Evolutionary conservation across 2,329 filamentous ascomycete genomes (phyloP).

Genomic region (Purpureocillium takamizusanense): DNA sequence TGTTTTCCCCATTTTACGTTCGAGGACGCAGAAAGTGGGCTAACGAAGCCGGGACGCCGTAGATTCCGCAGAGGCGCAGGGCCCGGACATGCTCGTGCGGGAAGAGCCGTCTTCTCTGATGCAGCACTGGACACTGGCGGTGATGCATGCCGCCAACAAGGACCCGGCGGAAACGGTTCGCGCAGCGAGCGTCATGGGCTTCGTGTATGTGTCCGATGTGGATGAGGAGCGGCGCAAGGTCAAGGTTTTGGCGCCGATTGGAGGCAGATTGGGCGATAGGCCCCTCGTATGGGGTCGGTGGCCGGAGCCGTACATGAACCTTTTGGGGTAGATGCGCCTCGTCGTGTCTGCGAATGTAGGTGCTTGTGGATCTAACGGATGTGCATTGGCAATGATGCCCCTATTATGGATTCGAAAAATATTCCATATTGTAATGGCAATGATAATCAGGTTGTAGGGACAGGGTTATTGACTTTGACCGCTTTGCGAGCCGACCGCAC

Average conservation of each 20-base stretch:
- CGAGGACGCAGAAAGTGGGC: too few species aligned
- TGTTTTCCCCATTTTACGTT: not conserved
- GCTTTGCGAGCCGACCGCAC: too few species aligned
- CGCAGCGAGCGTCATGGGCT: conserved; percentile 80
- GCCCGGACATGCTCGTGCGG: conserved; percentile 43
- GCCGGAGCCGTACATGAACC: conserved; percentile 75
- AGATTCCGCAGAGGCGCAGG: conserved; percentile 19
- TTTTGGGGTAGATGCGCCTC: conserved; percentile 50
- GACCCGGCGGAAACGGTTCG: conserved; percentile 66
- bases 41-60: not conserved
- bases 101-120: conserved; percentile 58
- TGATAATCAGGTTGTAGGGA: too few species aligned
- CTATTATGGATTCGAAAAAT: too few species aligned
- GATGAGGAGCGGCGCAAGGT: conserved; percentile 77
- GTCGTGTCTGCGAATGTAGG: too few species aligned
- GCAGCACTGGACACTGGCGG: conserved; percentile 73
- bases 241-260: conserved; percentile 74
- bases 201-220: conserved; percentile 85
- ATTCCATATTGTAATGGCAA: too few species aligned
- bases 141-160: conserved; percentile 66
- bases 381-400: too few species aligned
- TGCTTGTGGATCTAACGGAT: too few species aligned
- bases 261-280: conserved; percentile 67
- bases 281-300: conserved; percentile 79
- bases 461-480: too few species aligned